phyloP scores from a whole-genome alignment of 2,329 filamentous ascomycete species.

The Coleophoma cylindrospora region DNA sequence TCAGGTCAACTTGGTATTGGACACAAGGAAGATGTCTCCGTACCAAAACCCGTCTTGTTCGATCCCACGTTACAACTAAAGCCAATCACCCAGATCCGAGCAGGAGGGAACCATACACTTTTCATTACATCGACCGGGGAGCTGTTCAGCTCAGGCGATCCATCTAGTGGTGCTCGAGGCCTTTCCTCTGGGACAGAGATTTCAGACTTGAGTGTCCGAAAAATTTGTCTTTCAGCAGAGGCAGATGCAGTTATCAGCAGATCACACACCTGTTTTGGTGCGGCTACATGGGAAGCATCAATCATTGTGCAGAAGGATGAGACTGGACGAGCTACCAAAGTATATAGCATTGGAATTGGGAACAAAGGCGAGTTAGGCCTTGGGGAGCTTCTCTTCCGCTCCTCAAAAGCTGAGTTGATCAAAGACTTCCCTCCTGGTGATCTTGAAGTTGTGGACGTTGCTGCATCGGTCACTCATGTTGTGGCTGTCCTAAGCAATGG shows the following conservation, averaged over 20 bases:
- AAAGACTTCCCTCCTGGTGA: slow-evolving; percentile 58
- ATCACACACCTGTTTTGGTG: slow-evolving; percentile 36
- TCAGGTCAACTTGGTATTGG: slow-evolving; percentile 70
- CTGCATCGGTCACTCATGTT: slow-evolving; percentile 74
- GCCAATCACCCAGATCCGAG: slow-evolving; percentile 29
- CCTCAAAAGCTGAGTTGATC: slow-evolving; percentile 43
- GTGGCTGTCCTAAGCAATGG: slow-evolving; percentile 71
- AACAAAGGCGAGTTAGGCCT: slow-evolving; percentile 69
- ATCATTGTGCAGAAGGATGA: slow-evolving; percentile 50
- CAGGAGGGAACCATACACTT: slow-evolving; percentile 87
- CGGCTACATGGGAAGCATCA: slow-evolving; percentile 77
- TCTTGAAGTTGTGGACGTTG: slow-evolving; percentile 56
- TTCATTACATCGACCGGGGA: slow-evolving; percentile 53
- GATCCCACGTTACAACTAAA: slow-evolving; percentile 29
- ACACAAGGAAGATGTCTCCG: slow-evolving; percentile 65
- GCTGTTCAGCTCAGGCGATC: slow-evolving; percentile 63
- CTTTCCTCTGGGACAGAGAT: slow-evolving; percentile 5
- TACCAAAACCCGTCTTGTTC: slow-evolving; percentile 60
- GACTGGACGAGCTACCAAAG: slow-evolving; percentile 34
- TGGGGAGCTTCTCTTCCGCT: slow-evolving; percentile 45
- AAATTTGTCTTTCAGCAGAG: slow-evolving; percentile 12
- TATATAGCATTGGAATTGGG: slow-evolving; percentile 64
- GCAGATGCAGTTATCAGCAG: slow-evolving; percentile 20
- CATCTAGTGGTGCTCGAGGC: slow-evolving; percentile 49
- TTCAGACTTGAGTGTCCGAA: slow-evolving; percentile 11